phyloP scores from a whole-genome alignment of 2,329 filamentous ascomycete species.

The Epichloe gansuensis region DNA sequence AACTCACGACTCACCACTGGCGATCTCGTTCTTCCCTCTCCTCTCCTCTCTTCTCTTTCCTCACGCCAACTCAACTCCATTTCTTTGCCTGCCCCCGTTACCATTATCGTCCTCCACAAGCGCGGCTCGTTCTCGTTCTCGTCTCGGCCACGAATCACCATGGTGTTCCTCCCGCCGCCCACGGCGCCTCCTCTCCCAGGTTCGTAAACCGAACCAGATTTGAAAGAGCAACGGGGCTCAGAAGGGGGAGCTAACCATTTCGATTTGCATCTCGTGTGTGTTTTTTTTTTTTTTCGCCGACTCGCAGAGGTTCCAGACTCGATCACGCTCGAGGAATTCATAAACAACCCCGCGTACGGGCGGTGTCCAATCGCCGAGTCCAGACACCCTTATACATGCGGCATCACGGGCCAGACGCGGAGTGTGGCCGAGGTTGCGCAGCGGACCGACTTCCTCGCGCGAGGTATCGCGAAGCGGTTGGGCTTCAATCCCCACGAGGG shows the following conservation, averaged over 20 bases:
- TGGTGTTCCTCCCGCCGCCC: slow-evolving; percentile 48
- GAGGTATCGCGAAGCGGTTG: slow-evolving; percentile 57
- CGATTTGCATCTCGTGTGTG: neutral
- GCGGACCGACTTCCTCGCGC: slow-evolving; percentile 54
- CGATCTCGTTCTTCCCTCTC: neutral
- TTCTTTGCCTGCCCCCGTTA: no score
- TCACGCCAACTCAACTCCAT: no score
- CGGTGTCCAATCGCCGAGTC: slow-evolving; percentile 51
- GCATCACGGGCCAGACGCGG: slow-evolving; percentile 57
- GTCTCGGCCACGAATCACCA: slow-evolving; percentile 12
- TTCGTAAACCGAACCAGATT: slow-evolving; percentile 17
- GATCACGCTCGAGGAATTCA: slow-evolving; percentile 64
- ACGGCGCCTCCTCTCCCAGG: slow-evolving; percentile 50
- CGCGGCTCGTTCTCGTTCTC: neutral
- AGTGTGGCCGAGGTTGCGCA: slow-evolving; percentile 50
- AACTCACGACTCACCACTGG: no score
- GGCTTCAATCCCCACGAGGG: slow-evolving; percentile 59
- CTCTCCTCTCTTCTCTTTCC: neutral
- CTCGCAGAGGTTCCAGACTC: slow-evolving; percentile 53
- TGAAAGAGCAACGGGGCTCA: no score
- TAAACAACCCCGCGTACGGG: slow-evolving; percentile 60
- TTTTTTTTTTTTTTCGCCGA: slow-evolving; percentile 3
- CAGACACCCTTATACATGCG: slow-evolving; percentile 63
- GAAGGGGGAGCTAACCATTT: neutral
- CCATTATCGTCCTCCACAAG: no score